Conservation (phyloP, 495 filamentous ascomycete species). For the Trichocladium antarcticum region DNA sequence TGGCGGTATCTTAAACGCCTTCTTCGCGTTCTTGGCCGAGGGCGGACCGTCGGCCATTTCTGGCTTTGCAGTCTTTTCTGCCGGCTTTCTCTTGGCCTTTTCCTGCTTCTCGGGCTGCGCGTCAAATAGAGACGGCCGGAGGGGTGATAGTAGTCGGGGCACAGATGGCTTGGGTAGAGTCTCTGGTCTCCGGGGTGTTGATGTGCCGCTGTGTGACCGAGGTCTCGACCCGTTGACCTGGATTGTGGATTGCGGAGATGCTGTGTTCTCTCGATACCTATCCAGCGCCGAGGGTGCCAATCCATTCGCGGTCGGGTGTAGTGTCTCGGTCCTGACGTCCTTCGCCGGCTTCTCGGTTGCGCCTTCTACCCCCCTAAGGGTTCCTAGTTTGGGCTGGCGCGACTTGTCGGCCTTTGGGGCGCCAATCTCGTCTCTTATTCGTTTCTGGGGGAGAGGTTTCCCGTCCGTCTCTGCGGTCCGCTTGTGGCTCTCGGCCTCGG, state of each 20-base stretch:
- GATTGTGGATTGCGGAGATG: slow-evolving; percentile 31
- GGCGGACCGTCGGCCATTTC: slow-evolving; percentile 16
- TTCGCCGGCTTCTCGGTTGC: slow-evolving; percentile 22
- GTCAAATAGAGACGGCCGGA: slow-evolving; percentile 30
- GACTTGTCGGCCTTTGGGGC: slow-evolving; percentile 18
- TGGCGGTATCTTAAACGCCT: slow-evolving; percentile 23
- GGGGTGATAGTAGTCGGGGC: slow-evolving; percentile 33
- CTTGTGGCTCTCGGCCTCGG: slow-evolving; percentile 31
- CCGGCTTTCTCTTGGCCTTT: slow-evolving; percentile 21
- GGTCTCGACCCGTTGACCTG: slow-evolving; percentile 37
- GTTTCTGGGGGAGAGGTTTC: slow-evolving; percentile 27
- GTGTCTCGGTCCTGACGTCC: slow-evolving; percentile 15
- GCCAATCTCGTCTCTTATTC: slow-evolving; percentile 26
- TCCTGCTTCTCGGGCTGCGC: slow-evolving; percentile 20
- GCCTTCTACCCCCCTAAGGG: slow-evolving; percentile 13
- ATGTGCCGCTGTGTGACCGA: slow-evolving; percentile 20
- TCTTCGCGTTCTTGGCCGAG: slow-evolving; percentile 27
- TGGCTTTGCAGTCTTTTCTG: slow-evolving; percentile 25
- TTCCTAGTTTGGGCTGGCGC: slow-evolving; percentile 20
- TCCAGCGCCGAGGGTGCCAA: slow-evolving; percentile 17
- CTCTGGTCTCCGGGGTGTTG: slow-evolving; percentile 30
- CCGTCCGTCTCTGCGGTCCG: slow-evolving; percentile 30
- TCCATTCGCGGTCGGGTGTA: slow-evolving; percentile 28
- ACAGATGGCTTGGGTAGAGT: slow-evolving; percentile 20
- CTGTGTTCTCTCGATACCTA: slow-evolving; percentile 23